Evolutionary conservation across 805 yeast genomes (phyloP).

Genomic region (Candida dajiaensis): DNA sequence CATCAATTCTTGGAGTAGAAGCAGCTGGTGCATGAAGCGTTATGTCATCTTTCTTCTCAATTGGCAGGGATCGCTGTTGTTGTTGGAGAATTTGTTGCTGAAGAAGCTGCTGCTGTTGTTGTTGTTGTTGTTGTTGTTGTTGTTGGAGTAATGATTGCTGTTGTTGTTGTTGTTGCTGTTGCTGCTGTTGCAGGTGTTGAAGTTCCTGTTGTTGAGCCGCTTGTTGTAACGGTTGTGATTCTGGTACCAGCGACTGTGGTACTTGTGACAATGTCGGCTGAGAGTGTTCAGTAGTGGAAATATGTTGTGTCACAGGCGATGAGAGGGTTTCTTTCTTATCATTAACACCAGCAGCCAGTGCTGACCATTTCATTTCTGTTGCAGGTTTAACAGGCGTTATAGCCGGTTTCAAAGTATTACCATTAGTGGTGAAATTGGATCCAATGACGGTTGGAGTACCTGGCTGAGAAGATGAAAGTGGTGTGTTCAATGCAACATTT

Average conservation of each 20-base stretch:
- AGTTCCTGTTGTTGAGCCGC: background rate
- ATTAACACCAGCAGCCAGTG: constrained; percentile 19
- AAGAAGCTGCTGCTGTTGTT: background rate
- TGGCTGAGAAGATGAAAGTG: constrained; percentile 3
- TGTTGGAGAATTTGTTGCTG: constrained; percentile 2
- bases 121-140: constrained; percentile 1
- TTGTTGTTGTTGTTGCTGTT: constrained; percentile 1
- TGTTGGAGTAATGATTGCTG: background rate
- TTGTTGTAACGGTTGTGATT: background rate
- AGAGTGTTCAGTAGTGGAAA: constrained; percentile 4
- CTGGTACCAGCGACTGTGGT: background rate
- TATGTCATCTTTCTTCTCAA: background rate
- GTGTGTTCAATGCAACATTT: constrained; percentile 1
- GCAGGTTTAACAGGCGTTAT: constrained; percentile 44
- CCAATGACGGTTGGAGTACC: constrained; percentile 7
- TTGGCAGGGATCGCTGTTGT: background rate
- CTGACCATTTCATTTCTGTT: constrained; percentile 48
- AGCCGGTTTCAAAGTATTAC: constrained; percentile 41
- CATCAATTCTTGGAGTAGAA: constrained; percentile 13
- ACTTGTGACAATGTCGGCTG: background rate
- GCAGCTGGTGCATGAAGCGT: background rate
- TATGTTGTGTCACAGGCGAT: constrained; percentile 5
- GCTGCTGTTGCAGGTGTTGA: too few relatives aligned
- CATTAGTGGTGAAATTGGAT: background rate
- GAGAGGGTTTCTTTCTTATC: constrained; percentile 1